phyloP scores from a whole-genome alignment of 352 stramenopile genomes.

The Albugo laibachii region DNA sequence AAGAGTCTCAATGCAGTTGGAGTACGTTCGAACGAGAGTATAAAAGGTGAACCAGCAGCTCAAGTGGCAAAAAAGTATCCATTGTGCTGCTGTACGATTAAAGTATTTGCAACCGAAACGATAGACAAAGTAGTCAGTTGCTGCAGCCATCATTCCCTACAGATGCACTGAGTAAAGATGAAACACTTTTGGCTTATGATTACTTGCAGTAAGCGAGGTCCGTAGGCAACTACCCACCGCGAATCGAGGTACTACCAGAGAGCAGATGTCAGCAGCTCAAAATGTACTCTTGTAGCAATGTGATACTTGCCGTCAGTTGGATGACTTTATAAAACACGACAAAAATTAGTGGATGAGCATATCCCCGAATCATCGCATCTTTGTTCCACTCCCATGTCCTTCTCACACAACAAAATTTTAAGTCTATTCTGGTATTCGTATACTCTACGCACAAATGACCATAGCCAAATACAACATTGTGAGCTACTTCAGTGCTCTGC shows the following conservation, averaged over 20 bases:
- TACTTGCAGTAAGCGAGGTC: conserved; percentile 47
- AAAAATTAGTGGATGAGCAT: conserved; percentile 58
- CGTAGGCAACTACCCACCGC: conserved; percentile 67
- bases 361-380: conserved; percentile 45
- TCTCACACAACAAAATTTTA: background rate
- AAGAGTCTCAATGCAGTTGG: conserved; percentile 68
- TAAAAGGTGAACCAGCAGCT: conserved; percentile 79
- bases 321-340: conserved; percentile 61
- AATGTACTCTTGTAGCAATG: background rate
- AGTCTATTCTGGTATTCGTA: background rate
- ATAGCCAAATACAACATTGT: conserved; percentile 73
- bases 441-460: conserved; percentile 36
- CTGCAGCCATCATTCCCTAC: conserved; percentile 31
- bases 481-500: conserved; percentile 75
- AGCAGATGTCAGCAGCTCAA: background rate
- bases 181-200: background rate
- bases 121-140: conserved; percentile 61
- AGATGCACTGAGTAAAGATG: background rate
- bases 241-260: conserved; percentile 21
- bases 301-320: conserved; percentile 21
- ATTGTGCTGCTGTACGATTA: conserved; percentile 35
- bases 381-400: conserved; percentile 79
- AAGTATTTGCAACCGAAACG: conserved; percentile 44
- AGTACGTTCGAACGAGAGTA: conserved; percentile 69
- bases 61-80: conserved; percentile 49